These are phyloP conservation scores for Pelargonium fulgidum DNA, from an alignment of 441 rosid species.

Conservation along the genomic window DNA sequence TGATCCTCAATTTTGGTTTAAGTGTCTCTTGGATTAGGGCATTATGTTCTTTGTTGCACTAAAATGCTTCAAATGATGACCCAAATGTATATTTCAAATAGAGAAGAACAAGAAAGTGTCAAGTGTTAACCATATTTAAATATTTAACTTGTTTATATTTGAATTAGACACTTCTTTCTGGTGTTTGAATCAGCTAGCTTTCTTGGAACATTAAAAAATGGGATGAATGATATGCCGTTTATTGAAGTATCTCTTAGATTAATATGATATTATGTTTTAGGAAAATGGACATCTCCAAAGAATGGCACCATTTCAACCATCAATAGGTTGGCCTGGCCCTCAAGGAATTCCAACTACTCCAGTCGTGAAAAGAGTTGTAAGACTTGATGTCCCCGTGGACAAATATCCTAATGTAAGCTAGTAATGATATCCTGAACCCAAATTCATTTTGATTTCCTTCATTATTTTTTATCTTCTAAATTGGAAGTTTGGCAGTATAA, in stretches of 20 bases:
- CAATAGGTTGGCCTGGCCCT: slow-evolving; percentile 75
- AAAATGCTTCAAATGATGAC: not conserved
- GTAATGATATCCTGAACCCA: not conserved
- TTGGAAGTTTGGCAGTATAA: slow-evolving; percentile 49
- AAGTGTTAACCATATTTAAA: not conserved
- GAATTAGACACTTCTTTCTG: not conserved
- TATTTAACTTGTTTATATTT: not conserved
- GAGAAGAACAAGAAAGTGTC: not conserved
- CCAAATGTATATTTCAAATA: not conserved
- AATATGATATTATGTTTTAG: slow-evolving; percentile 33
- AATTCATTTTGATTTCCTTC: slow-evolving; percentile 1
- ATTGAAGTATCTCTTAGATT: not conserved
- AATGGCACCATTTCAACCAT: slow-evolving; percentile 51
- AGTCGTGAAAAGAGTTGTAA: slow-evolving; percentile 55
- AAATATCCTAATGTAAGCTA: slow-evolving; percentile 76
- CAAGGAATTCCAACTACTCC: slow-evolving; percentile 58
- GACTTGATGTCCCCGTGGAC: slow-evolving; percentile 92
- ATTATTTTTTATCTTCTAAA: slow-evolving; percentile 24
- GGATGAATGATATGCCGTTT: not conserved
- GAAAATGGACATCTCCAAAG: slow-evolving; percentile 73
- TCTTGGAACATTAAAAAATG: not conserved
- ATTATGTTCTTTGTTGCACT: not conserved
- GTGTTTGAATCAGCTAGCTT: not conserved
- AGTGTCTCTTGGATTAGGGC: not conserved
- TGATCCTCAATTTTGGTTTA: not conserved